phyloP scores from a whole-genome alignment of 1,139 yeast species.

The Nakaseomyces glabratus region DNA sequence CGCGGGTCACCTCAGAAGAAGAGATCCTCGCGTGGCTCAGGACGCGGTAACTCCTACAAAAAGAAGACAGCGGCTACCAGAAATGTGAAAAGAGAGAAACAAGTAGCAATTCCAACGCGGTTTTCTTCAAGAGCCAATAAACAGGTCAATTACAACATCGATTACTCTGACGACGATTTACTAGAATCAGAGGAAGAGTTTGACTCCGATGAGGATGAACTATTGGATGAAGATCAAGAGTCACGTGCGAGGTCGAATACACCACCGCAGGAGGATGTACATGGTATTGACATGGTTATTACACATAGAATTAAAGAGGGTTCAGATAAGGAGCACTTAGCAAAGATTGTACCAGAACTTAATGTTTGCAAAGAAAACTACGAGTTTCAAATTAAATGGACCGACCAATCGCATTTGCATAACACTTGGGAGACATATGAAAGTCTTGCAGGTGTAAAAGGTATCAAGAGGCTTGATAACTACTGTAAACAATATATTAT shows the following conservation, averaged over 20 bases:
- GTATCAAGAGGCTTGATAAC: conserved; percentile 80
- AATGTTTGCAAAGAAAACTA: conserved; percentile 51
- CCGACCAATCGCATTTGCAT: conserved; percentile 79
- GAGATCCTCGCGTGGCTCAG: conserved; percentile 13
- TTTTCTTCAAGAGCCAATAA: conserved; percentile 70
- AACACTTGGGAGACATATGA: conserved; percentile 86
- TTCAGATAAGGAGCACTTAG: conserved; percentile 24
- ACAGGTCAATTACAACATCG: conserved; percentile 68
- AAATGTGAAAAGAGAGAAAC: conserved; percentile 19
- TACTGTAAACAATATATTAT: conserved; percentile 67
- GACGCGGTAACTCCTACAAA: not conserved
- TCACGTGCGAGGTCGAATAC: conserved; percentile 31
- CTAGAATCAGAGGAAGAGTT: conserved; percentile 46
- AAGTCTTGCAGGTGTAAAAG: conserved; percentile 44
- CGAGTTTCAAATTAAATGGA: conserved; percentile 77
- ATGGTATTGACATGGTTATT: conserved; percentile 35
- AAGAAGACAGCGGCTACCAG: conserved; percentile 7
- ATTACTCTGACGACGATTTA: conserved; percentile 56
- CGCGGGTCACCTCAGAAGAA: conserved; percentile 26
- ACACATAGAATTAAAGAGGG: conserved; percentile 30
- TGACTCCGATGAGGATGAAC: conserved; percentile 12
- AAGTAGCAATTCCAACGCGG: conserved; percentile 37
- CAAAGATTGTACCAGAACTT: conserved; percentile 33
- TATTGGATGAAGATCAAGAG: conserved; percentile 31
- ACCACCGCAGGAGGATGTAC: conserved; percentile 25